phyloP scores from a whole-genome alignment of 2,329 filamentous ascomycete genomes.

The Tolypocladium inflatum region DNA sequence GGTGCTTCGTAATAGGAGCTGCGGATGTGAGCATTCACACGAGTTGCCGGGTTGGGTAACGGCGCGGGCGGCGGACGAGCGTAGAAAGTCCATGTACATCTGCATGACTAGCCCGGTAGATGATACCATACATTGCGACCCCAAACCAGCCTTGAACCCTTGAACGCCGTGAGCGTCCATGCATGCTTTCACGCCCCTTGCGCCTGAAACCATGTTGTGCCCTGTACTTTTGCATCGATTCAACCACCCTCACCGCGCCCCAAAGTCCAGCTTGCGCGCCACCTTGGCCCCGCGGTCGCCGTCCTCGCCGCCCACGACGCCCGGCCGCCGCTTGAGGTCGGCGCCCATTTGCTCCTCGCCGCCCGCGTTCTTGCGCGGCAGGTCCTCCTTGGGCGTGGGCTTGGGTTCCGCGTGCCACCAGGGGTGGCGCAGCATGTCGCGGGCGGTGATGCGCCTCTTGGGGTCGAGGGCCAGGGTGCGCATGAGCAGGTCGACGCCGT shows the following conservation, averaged over 20 bases:
- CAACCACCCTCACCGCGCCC: constrained; percentile 23
- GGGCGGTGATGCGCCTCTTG: constrained; percentile 69
- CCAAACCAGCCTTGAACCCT: too few species aligned
- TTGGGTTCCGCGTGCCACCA: constrained; percentile 83
- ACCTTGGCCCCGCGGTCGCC: constrained; percentile 64
- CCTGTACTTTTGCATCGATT: background rate
- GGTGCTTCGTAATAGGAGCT: too few species aligned
- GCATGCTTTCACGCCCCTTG: background rate
- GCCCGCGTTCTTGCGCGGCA: constrained; percentile 58
- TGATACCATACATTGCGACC: too few species aligned
- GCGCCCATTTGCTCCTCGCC: constrained; percentile 68
- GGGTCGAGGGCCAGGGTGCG: constrained; percentile 80
- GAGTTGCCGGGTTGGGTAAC: background rate
- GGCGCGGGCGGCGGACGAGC: background rate
- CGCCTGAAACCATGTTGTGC: background rate
- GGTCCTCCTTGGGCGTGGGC: constrained; percentile 70
- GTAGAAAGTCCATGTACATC: background rate
- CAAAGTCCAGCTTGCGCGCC: constrained; percentile 75
- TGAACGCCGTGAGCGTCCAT: background rate
- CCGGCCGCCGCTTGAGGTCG: constrained; percentile 65
- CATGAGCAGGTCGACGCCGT: constrained; percentile 83
- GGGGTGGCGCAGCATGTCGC: constrained; percentile 66
- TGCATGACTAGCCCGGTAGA: background rate
- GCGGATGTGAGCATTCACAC: background rate
- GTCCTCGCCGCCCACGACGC: constrained; percentile 59